Evolutionary conservation across 345 rosid species (phyloP), one percentile per base, ranked within the genome.

Genomic region (Angophora floribunda): DNA sequence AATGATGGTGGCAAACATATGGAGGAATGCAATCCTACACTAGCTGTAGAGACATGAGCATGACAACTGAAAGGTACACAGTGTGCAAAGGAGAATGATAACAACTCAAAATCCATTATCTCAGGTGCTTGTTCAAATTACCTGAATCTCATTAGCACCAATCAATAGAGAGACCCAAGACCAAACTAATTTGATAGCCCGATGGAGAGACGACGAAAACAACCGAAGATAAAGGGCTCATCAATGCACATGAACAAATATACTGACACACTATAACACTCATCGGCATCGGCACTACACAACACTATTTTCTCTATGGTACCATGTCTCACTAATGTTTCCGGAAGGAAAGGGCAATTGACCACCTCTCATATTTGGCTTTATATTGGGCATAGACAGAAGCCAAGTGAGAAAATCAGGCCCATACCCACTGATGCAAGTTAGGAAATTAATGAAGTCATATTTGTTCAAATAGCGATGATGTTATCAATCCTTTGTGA

Each of bases 201-300:
- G 0, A 41, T 75, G 82, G 82, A 36, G 26, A 75, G 82, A 1
- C 7, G 0, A 36, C 3, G 19, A 36, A 9, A 70, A 70, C 26
- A 70, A 36, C 41, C 41, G 4, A 36, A 36, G 41, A 36, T 36
- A 36, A 36, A 36, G 41, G 41, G 41, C 41, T 36, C 41, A 36
- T 36, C 41, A 36, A 41, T 10, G 45, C 79, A 4, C 45, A 9
- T 1, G 45, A 67, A 32, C 41, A 41, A 19, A 75, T 36, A 19
- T 75, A 47, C 26, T 7, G 22, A 67, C 4, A 67, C 0, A 0
- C 12, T 1, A 1, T 19, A 36, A 75, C 1, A 36, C 1, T 1
- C 82, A 75, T 36, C 7, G 1, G 82, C 82, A 75, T 36, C 7
- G 1, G 82, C 82, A 75, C 82, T 0, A 19, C 0, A 0, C 2